Percentiles rank a stretch among this genome's conserved stretches.
phyloP scores from a whole-genome alignment of 352 stramenopile genomes.

The Lagenidium sp. region DNA sequence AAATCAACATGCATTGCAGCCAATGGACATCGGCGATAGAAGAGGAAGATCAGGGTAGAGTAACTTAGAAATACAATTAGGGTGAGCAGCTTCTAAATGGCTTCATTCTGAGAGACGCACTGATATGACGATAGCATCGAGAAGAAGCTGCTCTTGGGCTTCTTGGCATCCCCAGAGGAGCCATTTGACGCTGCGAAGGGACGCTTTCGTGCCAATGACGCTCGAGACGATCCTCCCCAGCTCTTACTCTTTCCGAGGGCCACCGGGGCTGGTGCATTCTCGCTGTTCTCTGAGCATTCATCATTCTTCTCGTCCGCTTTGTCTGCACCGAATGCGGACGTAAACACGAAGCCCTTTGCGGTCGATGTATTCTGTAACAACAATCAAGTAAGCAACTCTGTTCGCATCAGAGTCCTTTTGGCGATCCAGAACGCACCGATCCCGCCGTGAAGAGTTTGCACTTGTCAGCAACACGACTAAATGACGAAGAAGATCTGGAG shows the following conservation, averaged over 20 bases:
- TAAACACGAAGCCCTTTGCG: constrained; percentile 78
- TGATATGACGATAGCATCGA: constrained; percentile 66
- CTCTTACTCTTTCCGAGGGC: constrained; percentile 42
- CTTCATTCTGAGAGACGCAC: constrained; percentile 35
- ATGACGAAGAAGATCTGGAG: constrained; percentile 43
- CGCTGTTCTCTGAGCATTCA: constrained; percentile 15
- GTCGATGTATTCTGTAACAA: constrained; percentile 2
- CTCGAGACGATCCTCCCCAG: constrained; percentile 16
- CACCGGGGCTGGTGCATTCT: constrained; percentile 2
- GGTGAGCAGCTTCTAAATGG: constrained; percentile 10
- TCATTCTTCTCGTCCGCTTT: constrained; percentile 23
- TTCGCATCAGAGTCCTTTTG: no score
- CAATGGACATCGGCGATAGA: no score
- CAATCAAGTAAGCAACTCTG: no score
- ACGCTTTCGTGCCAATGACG: constrained; percentile 13
- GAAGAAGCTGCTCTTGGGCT: constrained; percentile 48
- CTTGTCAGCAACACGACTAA: constrained; percentile 55
- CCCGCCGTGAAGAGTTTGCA: constrained; percentile 62
- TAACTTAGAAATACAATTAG: constrained; percentile 2
- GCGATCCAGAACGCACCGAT: constrained; percentile 51
- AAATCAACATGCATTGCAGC: no score
- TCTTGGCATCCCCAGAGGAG: constrained; percentile 7
- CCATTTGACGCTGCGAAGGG: constrained; percentile 9
- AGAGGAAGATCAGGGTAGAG: neutral
- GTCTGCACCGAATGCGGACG: constrained; percentile 1